phyloP scores from a whole-genome alignment of 108 stramenopile species.

The Schizochytrium sp. region DNA sequence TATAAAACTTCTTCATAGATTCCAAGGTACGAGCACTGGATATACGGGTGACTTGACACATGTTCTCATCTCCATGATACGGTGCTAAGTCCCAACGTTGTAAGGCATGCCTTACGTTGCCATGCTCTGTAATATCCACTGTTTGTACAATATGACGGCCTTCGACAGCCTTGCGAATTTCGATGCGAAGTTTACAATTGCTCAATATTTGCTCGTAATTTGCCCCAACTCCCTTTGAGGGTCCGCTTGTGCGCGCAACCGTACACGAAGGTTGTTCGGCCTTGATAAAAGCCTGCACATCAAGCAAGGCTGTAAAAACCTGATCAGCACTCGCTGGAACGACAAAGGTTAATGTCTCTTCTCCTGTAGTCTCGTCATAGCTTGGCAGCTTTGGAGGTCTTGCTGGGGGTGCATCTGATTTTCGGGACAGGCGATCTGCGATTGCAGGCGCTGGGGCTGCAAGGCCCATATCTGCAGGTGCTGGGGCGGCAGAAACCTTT shows the following conservation, averaged over 20 bases:
- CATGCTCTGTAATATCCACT: neutral
- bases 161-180: neutral
- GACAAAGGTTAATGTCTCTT: constrained; percentile 15
- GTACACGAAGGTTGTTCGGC: neutral
- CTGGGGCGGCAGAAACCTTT: too few relatives aligned
- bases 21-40: neutral
- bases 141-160: neutral
- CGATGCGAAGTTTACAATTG: neutral
- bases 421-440: too few relatives aligned
- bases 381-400: constrained; percentile 8
- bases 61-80: neutral
- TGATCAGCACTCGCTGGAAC: neutral
- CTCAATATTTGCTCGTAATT: neutral
- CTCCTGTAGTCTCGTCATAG: neutral
- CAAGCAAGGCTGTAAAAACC: neutral
- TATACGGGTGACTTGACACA: constrained; percentile 23
- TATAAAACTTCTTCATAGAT: neutral
- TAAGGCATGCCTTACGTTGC: neutral
- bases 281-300: constrained; percentile 1
- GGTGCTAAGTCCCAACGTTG: constrained; percentile 42
- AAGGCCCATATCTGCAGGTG: too few relatives aligned
- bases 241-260: neutral
- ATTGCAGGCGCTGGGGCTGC: too few relatives aligned
- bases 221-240: neutral
- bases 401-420: neutral